Base-by-base conservation (phyloP, 2,329 filamentous ascomycete genomes). In the Xylaria sp. region DNA sequence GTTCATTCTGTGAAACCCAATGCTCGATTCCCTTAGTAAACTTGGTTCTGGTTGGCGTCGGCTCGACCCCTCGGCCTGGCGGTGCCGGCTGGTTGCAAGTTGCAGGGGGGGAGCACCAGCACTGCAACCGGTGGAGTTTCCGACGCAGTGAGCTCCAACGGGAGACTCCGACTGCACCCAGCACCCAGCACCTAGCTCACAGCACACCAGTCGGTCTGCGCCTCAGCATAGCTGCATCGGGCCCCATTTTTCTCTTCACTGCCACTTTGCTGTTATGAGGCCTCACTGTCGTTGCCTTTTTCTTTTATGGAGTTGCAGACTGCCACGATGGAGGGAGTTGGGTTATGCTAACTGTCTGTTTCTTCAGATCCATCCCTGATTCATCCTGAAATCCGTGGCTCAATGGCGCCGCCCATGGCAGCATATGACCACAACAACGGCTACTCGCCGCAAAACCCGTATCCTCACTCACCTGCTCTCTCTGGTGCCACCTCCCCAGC, bases 401-500 rank as follows among this genome's bases (percentile, higher is more conserved):
- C 81, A 36, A 80, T 84, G 76, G 79, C 81, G 58, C 75, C 77
- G 22, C 75, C 76, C 61, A 84, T 87, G 79, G 80, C 82, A 31
- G 77, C 80, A 20, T 87, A 83, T 72, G 85, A 87, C 36, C 77
- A 80, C 68, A 77, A 80, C 68, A 77, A 76, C 53, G 77, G 79
- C 69, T 87, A 82, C 73, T 83, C 84, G 59, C 82, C 82, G 51
- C 79, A 79, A 60, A 79, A 82, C 66, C 78, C 79, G 17, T 88
- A 85, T 76, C 85, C 87, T 49, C 81, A 86, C 49, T 92, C 90
- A 1, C 90, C 91, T 3, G 87, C 87, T n/a, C 83, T 87, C 58
- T 87, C 88, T 13, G 85, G 87, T 80, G 39, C 85, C 81, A 31
- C 85, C 81, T 80, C 82, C 70, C 73, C 79, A 77, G 77, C 78